Evolutionary conservation across 169 alveolate genomes (phyloP).

Genomic region (Eimeria mitis): DNA sequence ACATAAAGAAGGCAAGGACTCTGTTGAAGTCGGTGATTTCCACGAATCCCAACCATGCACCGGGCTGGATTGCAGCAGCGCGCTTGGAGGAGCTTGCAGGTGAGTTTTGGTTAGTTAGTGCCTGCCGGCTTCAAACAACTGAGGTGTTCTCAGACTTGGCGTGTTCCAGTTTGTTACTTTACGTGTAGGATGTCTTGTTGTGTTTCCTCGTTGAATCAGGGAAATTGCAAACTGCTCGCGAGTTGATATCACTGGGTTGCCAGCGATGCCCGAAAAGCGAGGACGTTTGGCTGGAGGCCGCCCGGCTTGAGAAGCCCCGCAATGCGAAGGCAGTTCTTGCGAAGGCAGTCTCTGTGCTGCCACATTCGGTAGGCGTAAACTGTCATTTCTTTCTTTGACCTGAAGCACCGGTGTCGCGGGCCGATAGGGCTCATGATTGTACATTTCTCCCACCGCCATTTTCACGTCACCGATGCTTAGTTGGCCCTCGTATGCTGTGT

Average conservation of each 20-base stretch:
- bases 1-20: conserved; percentile 95
- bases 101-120: conserved; percentile 6
- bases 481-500: not conserved
- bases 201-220: conserved; percentile 82
- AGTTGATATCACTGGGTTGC: conserved; percentile 97
- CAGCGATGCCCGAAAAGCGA: conserved; percentile 98
- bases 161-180: not conserved
- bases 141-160: not conserved
- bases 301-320: conserved; percentile 97
- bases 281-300: conserved; percentile 99
- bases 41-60: conserved; percentile 98
- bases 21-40: conserved; percentile 88
- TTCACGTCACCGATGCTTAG: not conserved
- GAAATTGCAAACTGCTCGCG: conserved; percentile 97
- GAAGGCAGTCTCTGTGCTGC: conserved; percentile 87
- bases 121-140: not conserved
- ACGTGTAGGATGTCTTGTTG: not conserved
- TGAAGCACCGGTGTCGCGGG: not conserved
- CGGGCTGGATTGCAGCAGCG: conserved; percentile 99
- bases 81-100: conserved; percentile 98
- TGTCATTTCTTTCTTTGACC: not conserved
- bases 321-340: conserved; percentile 97
- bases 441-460: not conserved
- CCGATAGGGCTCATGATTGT: not conserved
- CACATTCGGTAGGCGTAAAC: conserved; percentile 87